Percentiles rank a stretch among this genome's conserved stretches.
These are phyloP conservation scores for Diospyros kaki DNA, from an alignment of 148 eudicot species.

Conservation along the genomic window DNA sequence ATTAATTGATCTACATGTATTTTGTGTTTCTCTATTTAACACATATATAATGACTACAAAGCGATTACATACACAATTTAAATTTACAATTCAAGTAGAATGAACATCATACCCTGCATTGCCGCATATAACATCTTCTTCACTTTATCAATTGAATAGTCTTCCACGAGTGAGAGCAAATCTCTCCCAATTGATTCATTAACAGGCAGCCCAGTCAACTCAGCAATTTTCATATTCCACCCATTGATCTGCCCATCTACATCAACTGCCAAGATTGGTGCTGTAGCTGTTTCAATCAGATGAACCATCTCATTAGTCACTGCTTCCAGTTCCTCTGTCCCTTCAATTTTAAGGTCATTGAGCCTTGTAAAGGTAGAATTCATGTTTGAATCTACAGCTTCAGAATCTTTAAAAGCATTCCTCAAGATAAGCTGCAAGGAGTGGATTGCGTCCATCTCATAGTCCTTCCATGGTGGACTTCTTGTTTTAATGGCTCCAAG, in stretches of 20 bases:
- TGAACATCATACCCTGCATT: slow-evolving; percentile 47
- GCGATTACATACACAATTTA: neutral
- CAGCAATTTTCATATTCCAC: slow-evolving; percentile 87
- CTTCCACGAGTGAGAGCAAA: slow-evolving; percentile 70
- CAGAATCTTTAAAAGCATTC: slow-evolving; percentile 58
- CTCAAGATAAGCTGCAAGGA: slow-evolving; percentile 90
- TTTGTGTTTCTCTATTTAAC: neutral
- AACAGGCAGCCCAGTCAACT: slow-evolving; percentile 68
- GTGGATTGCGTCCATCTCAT: slow-evolving; percentile 96
- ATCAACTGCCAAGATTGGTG: slow-evolving; percentile 90
- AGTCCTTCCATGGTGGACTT: slow-evolving; percentile 90
- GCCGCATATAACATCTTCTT: slow-evolving; percentile 67
- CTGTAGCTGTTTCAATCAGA: slow-evolving; percentile 88
- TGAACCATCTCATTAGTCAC: slow-evolving; percentile 96
- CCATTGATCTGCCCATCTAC: slow-evolving; percentile 73
- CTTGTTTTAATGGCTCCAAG: slow-evolving; percentile 82
- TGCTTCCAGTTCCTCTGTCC: slow-evolving; percentile 66
- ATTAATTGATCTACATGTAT: neutral
- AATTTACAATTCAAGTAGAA: neutral
- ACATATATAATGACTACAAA: neutral
- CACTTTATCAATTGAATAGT: slow-evolving; percentile 56
- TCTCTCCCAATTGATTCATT: slow-evolving; percentile 65
- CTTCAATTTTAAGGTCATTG: slow-evolving; percentile 61
- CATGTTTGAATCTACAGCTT: slow-evolving; percentile 37
- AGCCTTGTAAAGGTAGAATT: slow-evolving; percentile 52